Evolutionary conservation across 257 asterid genomes (phyloP).

Genomic region (Solanum corneliomulleri): DNA sequence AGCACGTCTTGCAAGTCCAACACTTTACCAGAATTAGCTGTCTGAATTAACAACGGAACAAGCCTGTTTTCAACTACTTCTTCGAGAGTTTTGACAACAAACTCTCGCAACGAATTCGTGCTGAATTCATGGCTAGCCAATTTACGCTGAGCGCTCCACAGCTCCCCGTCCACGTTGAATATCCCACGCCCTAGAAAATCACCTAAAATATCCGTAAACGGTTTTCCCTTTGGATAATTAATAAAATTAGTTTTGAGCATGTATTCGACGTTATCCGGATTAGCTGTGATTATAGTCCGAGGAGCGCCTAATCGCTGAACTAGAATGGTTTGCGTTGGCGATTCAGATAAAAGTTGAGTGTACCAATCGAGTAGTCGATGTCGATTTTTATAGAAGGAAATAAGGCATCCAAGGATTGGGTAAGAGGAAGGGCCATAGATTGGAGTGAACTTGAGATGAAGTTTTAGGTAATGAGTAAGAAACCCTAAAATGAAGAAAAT

Average conservation of each 20-base stretch:
- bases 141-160: conserved; percentile 43
- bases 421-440: not conserved
- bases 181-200: conserved; percentile 64
- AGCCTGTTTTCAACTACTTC: conserved; percentile 5
- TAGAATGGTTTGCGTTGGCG: conserved; percentile 12
- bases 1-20: conserved; percentile 11
- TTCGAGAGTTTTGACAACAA: conserved; percentile 14
- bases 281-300: conserved; percentile 43
- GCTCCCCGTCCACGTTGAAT: conserved; percentile 64
- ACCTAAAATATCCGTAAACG: conserved; percentile 49
- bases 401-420: conserved; percentile 30
- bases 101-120: conserved; percentile 21
- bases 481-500: conserved; percentile 12
- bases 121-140: conserved; percentile 47
- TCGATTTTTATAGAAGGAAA: conserved; percentile 53
- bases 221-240: conserved; percentile 59
- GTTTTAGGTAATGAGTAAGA: not conserved
- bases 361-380: conserved; percentile 51
- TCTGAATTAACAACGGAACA: not conserved
- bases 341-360: conserved; percentile 32
- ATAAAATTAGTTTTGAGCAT: conserved; percentile 49
- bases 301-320: conserved; percentile 10
- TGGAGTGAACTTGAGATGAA: not conserved
- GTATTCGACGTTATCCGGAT: conserved; percentile 53
- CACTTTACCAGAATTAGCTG: not conserved